Percentiles rank a stretch among this genome's conserved stretches.
phyloP scores from a whole-genome alignment of 805 yeast genomes.

The Priceomyces carsonii region DNA sequence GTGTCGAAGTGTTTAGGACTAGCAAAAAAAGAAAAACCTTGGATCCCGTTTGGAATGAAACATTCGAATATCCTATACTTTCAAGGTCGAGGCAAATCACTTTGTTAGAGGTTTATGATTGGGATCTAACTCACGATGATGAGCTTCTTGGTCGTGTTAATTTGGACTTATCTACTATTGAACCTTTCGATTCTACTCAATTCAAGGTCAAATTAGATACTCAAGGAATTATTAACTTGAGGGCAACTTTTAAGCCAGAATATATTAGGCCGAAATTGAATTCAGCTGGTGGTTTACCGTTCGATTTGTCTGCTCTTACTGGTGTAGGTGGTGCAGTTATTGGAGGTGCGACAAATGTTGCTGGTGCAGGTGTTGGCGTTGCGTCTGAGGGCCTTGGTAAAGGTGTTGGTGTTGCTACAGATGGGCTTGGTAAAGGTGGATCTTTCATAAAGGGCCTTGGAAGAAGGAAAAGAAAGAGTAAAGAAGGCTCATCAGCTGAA shows the following conservation, averaged over 20 bases:
- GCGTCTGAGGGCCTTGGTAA: conserved; percentile 37
- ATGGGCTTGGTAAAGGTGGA: conserved; percentile 52
- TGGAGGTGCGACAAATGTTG: conserved; percentile 43
- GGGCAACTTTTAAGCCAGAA: conserved; percentile 60
- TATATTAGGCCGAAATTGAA: conserved; percentile 64
- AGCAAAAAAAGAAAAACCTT: conserved; percentile 65
- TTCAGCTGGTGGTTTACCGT: conserved; percentile 39
- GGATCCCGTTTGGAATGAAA: conserved; percentile 78
- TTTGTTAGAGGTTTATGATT: conserved; percentile 58
- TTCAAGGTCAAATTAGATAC: conserved; percentile 56
- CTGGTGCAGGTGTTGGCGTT: conserved; percentile 31
- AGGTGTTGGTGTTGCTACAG: conserved; percentile 47
- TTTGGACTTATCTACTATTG: conserved; percentile 51
- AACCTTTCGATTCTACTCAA: conserved; percentile 45
- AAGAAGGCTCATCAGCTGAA: conserved; percentile 9
- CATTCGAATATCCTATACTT: conserved; percentile 55
- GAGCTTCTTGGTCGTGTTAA: conserved; percentile 56
- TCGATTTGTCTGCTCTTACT: conserved; percentile 39
- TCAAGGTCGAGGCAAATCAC: conserved; percentile 61
- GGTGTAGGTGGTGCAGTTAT: conserved; percentile 50
- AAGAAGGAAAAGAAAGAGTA: conserved; percentile 19
- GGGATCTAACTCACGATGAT: conserved; percentile 77
- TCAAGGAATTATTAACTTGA: conserved; percentile 61
- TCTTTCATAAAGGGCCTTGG: conserved; percentile 35
- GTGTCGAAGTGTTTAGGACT: conserved; percentile 54